These are phyloP conservation scores for Lotus japonicus DNA, from an alignment of 306 rosid species.

Conservation along the genomic window DNA sequence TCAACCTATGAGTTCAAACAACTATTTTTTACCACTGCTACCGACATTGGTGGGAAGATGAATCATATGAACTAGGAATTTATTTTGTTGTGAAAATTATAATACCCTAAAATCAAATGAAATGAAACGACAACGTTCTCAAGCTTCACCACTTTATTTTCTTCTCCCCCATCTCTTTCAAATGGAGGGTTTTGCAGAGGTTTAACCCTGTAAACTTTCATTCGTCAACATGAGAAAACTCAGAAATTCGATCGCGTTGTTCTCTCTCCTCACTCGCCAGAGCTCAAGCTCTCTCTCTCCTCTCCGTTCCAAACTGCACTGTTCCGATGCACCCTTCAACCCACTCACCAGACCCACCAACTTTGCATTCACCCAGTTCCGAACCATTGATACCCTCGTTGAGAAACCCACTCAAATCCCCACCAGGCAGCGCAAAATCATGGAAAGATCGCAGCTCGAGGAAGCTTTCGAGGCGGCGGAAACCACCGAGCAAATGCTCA, in stretches of 20 bases:
- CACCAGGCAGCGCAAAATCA: slow-evolving; percentile 61
- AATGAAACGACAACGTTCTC: slow-evolving; percentile 3
- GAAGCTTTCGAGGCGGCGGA: slow-evolving; percentile 76
- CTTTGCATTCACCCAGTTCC: slow-evolving; percentile 42
- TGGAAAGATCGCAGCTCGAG: slow-evolving; percentile 60
- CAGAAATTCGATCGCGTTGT: slow-evolving; percentile 31
- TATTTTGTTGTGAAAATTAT: too few relatives aligned
- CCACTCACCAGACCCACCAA: slow-evolving; percentile 31
- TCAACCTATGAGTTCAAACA: too few relatives aligned
- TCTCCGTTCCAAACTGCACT: slow-evolving; percentile 21
- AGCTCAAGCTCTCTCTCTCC: slow-evolving; percentile 19
- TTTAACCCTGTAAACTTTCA: slow-evolving; percentile 11
- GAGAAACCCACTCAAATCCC: slow-evolving; percentile 39
- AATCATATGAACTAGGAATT: too few relatives aligned
- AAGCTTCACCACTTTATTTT: neutral
- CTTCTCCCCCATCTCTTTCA: neutral
- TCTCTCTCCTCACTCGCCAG: slow-evolving; percentile 38
- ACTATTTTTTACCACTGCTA: too few relatives aligned
- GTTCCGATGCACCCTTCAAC: slow-evolving; percentile 30
- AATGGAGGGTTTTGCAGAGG: slow-evolving; percentile 47
- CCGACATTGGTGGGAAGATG: too few relatives aligned
- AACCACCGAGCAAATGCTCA: slow-evolving; percentile 56
- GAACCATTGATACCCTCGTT: slow-evolving; percentile 46
- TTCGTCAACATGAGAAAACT: slow-evolving; percentile 47
- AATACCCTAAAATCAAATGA: too few relatives aligned